A percentile compares a stretch with the other conserved stretches of the same genome.
phyloP scores from a whole-genome alignment of 1,284 basidiomycete genomes.

The Golubevia sp. region DNA sequence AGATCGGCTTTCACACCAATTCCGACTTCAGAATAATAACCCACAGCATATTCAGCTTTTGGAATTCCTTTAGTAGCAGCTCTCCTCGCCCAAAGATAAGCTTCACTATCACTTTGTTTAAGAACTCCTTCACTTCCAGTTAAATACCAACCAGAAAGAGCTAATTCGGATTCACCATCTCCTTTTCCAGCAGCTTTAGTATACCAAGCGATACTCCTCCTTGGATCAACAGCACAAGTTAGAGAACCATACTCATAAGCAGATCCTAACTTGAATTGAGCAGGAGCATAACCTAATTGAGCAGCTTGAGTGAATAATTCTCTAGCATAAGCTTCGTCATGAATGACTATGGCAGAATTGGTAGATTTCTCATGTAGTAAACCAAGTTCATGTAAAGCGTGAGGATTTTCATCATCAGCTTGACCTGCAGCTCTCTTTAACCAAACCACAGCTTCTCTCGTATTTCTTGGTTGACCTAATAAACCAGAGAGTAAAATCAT shows the following conservation, averaged over 20 bases:
- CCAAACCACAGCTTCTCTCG: slow-evolving; percentile 92
- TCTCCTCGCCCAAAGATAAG: slow-evolving; percentile 70
- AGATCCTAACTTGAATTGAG: slow-evolving; percentile 91
- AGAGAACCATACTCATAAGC: slow-evolving; percentile 92
- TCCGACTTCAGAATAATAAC: slow-evolving; percentile 89
- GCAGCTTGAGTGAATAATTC: slow-evolving; percentile 89
- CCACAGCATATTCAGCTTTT: slow-evolving; percentile 79
- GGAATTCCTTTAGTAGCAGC: slow-evolving; percentile 64
- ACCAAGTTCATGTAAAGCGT: slow-evolving; percentile 95
- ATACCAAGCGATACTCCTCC: slow-evolving; percentile 95
- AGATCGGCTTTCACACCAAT: slow-evolving; percentile 95
- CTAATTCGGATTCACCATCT: slow-evolving; percentile 90
- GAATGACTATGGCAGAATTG: slow-evolving; percentile 9
- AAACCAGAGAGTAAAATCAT: slow-evolving; percentile 89
- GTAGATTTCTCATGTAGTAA: slow-evolving; percentile 74
- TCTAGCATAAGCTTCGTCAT: slow-evolving; percentile 78
- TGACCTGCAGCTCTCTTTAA: slow-evolving; percentile 91
- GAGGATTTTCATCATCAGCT: slow-evolving; percentile 97
- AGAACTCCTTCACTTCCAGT: slow-evolving; percentile 78
- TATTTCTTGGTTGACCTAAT: slow-evolving; percentile 81
- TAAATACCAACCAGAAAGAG: slow-evolving; percentile 95
- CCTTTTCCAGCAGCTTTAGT: slow-evolving; percentile 96
- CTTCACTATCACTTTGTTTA: slow-evolving; percentile 96
- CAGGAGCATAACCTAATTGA: slow-evolving; percentile 88
- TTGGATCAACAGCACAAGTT: slow-evolving; percentile 88